These are phyloP conservation scores for Coemansia sp. DNA, from an alignment of 192 early-diverging fungal genomes.

Conservation along the genomic window DNA sequence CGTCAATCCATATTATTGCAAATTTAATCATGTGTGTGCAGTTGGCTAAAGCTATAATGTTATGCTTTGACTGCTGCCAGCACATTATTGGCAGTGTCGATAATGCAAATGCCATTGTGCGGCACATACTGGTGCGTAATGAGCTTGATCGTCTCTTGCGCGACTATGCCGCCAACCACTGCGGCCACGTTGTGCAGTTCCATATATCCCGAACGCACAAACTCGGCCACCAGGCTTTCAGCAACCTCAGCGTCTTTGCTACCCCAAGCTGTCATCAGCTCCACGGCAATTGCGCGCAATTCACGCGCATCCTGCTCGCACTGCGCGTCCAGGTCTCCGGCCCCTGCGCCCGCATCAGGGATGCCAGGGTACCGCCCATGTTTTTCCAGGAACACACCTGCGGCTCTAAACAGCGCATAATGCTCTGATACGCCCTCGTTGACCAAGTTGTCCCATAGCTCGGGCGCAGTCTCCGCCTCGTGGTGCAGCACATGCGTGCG, in stretches of 20 bases:
- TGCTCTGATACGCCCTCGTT: constrained; percentile 18
- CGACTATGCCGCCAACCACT: constrained; percentile 82
- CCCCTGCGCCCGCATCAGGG: not conserved
- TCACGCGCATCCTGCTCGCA: constrained; percentile 16
- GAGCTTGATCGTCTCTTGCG: constrained; percentile 95
- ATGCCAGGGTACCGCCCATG: constrained; percentile 28
- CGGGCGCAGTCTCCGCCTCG: constrained; percentile 16
- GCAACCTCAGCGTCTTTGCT: constrained; percentile 15
- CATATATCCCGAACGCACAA: constrained; percentile 64
- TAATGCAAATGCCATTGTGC: constrained; percentile 80
- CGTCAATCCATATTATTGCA: no score
- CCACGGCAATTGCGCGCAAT: constrained; percentile 16
- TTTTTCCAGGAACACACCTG: constrained; percentile 16
- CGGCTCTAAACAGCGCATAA: constrained; percentile 40
- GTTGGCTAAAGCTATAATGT: no score
- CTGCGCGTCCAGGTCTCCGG: constrained; percentile 19
- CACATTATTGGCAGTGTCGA: constrained; percentile 68
- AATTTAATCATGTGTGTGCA: no score
- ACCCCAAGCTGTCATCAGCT: constrained; percentile 23
- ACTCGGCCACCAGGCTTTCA: constrained; percentile 27
- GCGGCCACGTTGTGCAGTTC: constrained; percentile 85
- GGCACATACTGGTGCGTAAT: constrained; percentile 95
- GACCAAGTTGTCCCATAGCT: not conserved
- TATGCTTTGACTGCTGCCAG: constrained; percentile 23
- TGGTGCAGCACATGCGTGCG: constrained; percentile 32